Conservation (phyloP, 2,329 filamentous ascomycete genomes). For the Colletotrichum agaves region DNA sequence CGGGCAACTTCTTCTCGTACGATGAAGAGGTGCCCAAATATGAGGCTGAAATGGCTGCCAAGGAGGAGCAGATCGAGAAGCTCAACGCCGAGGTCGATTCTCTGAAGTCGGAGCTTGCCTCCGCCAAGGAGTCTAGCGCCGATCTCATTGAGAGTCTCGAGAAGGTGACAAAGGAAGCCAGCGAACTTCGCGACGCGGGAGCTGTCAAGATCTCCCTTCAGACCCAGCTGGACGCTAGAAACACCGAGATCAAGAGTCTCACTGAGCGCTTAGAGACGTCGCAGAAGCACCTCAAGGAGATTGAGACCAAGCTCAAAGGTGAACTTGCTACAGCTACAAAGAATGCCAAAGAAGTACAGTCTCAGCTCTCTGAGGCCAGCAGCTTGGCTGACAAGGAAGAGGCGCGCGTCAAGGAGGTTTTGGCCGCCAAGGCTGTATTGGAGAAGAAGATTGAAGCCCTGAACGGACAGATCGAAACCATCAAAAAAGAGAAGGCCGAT, state of each 20-base stretch:
- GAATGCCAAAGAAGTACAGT: constrained; percentile 41
- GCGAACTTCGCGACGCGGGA: constrained; percentile 54
- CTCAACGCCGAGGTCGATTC: constrained; percentile 76
- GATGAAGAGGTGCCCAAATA: constrained; percentile 87
- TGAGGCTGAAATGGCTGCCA: constrained; percentile 78
- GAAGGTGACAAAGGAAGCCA: constrained; percentile 72
- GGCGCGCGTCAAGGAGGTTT: constrained; percentile 45
- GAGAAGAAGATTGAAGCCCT: constrained; percentile 55
- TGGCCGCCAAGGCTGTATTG: constrained; percentile 52
- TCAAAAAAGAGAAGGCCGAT: constrained; percentile 52
- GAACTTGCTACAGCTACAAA: constrained; percentile 43
- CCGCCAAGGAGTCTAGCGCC: constrained; percentile 76
- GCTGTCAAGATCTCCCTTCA: constrained; percentile 58
- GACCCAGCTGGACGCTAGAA: constrained; percentile 59
- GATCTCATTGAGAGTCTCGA: constrained; percentile 76
- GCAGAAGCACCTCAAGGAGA: constrained; percentile 56
- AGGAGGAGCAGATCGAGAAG: constrained; percentile 75
- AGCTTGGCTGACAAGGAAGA: constrained; percentile 44
- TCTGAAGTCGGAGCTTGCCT: constrained; percentile 76
- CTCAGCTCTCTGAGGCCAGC: constrained; percentile 43
- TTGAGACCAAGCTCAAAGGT: constrained; percentile 50
- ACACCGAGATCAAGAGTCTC: constrained; percentile 60
- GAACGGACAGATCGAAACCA: constrained; percentile 54
- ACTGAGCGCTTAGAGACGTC: constrained; percentile 59
- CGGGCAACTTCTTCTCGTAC: constrained; percentile 88